Base-by-base conservation (phyloP, 805 yeast genomes). In the Millerago galiae region DNA sequence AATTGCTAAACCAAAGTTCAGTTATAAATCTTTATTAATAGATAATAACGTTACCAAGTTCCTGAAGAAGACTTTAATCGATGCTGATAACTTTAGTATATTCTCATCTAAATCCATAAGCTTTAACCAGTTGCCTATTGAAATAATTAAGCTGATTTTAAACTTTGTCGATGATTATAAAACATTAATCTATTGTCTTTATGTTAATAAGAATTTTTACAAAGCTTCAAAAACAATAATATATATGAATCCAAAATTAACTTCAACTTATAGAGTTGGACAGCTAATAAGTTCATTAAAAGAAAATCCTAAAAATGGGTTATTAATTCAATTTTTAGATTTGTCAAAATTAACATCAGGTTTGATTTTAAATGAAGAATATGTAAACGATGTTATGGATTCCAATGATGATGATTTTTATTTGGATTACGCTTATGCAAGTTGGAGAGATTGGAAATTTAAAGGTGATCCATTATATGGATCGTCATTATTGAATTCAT, bases 401-500 rank as follows among this genome's bases (percentile, higher is more conserved):
- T 37, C 41, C 3, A 43, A 42, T 8, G 52, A 42, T 29, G 48
- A 44, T 14, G 42, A 50, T 21, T 15, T 40, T 16, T 39, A 51
- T 13, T 28, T 48, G 34, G 58, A 53, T 41, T 59, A 61, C 34
- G 73, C 80, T 2, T 62, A 74, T 39, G 95, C 95, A 0, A 83
- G 91, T 9, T 88, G 96, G 96, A 72, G 96, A 57, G 96, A 88
- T 59, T 88, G 95, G 95, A 83, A 86, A 54, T 81, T 73, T 54
- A 72, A 86, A 47, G 75, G 74, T 40, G 89, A 83, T 60, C 86
- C 91, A 1, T 59, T 84, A 29, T 82, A 81, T 55, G 68, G 74
- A 1, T 58, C 70, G 4, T 51, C 61, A 6, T 40, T 60, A 39
- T 47, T 66, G 48, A 66, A 59, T 49, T 59, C 67, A 1, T 55